phyloP scores from a whole-genome alignment of 1,284 basidiomycete genomes.

The Austropuccinia psidii region DNA sequence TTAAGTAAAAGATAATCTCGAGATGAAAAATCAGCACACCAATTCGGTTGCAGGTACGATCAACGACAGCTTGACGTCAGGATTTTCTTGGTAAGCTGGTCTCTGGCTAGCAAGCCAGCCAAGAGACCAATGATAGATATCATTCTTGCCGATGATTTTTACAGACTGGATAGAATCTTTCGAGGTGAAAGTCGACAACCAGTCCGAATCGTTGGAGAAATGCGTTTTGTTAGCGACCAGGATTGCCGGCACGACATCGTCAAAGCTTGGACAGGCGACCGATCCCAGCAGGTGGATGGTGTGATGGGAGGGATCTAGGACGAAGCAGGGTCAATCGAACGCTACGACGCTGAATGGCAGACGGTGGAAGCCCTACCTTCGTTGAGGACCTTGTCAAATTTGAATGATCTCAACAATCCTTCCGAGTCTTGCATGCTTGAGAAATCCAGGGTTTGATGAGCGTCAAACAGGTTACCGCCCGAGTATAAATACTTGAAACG shows the following conservation, averaged over 20 bases:
- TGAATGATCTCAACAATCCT: conserved; percentile 1
- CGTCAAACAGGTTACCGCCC: no score
- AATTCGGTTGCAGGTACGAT: conserved; percentile 71
- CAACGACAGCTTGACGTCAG: conserved; percentile 58
- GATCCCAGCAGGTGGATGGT: conserved; percentile 53
- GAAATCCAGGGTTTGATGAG: no score
- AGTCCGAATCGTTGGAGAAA: conserved; percentile 46
- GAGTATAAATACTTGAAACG: no score
- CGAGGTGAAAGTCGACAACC: conserved; percentile 1
- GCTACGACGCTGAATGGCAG: neutral
- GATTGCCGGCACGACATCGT: conserved; percentile 47
- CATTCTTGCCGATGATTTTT: conserved; percentile 41
- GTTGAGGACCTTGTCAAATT: conserved; percentile 9
- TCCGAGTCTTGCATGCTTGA: no score
- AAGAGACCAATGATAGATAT: conserved; percentile 43
- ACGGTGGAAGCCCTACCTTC: conserved; percentile 31
- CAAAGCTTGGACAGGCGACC: conserved; percentile 45
- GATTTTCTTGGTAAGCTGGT: neutral
- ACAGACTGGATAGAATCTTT: neutral
- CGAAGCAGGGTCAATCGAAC: neutral
- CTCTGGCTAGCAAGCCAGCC: conserved; percentile 39
- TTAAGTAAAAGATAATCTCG: neutral
- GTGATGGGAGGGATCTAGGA: conserved; percentile 53
- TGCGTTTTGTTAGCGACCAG: conserved; percentile 58
- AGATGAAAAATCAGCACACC: neutral